These are phyloP conservation scores for Chaetomium tenue DNA, from an alignment of 495 filamentous ascomycete genomes.

Conservation along the genomic window DNA sequence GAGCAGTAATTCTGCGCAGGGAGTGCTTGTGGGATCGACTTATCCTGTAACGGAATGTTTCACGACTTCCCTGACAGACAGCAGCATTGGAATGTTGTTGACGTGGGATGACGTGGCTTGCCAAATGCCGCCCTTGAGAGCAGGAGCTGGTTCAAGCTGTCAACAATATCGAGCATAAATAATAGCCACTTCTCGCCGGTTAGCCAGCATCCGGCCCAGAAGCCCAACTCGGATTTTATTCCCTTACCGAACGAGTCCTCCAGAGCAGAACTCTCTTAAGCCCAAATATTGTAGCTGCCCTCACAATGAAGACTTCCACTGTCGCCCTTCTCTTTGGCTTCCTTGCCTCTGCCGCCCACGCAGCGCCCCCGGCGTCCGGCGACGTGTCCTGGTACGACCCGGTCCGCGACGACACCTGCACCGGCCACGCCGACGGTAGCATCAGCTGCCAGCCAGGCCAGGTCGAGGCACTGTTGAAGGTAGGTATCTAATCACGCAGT, in stretches of 20 bases:
- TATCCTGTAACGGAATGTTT: background rate
- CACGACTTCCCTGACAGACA: background rate
- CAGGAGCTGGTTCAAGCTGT: background rate
- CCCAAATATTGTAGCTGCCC: background rate
- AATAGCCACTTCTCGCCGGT: background rate
- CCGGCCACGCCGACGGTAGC: background rate
- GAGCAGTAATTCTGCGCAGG: too few relatives aligned
- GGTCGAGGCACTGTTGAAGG: background rate
- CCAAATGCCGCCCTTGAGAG: background rate
- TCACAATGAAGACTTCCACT: background rate
- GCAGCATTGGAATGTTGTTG: background rate
- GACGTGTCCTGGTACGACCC: constrained; percentile 11
- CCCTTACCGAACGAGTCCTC: too few relatives aligned
- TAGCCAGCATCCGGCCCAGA: background rate
- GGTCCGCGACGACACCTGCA: constrained; percentile 9
- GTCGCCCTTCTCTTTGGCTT: background rate
- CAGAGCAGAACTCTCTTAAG: too few relatives aligned
- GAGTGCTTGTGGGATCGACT: background rate
- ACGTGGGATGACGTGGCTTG: background rate
- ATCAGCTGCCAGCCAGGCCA: constrained; percentile 8
- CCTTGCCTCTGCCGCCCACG: background rate
- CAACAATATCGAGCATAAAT: background rate
- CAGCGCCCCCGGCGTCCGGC: background rate
- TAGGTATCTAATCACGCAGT: too few relatives aligned
- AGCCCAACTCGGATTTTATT: background rate